Base-by-base conservation (phyloP, 2,329 filamentous ascomycete species). In the Colletotrichum tabaci region DNA sequence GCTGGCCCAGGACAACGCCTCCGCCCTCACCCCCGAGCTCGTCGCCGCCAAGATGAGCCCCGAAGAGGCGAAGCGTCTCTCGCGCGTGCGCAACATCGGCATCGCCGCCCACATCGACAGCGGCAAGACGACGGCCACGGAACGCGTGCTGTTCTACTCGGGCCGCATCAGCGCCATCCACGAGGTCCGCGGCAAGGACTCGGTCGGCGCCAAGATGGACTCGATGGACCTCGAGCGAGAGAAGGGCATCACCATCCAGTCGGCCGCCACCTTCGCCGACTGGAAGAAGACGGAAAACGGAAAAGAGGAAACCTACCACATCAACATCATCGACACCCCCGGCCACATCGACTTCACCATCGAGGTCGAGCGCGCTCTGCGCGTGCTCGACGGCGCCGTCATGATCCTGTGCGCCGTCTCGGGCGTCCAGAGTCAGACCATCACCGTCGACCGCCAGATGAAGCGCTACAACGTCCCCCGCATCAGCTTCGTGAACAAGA, bases 261-360 rank as follows among this genome's bases (percentile, higher is more conserved):
- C 96, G 76, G 96, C 96, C 13, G 96, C 96, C 30, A 99, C 96
- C 0, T 99, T 98, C 82, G 97, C 94, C 83, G 95, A 99, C 84
- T 99, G 96, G 96, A 85, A 93, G 75, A 98, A 97, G 87, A 92
- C 90, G 82, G 92, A 94, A 77, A 85, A 96, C 74, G 93, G 93
- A 75, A 90, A 93, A 79, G 94, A 98, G 63, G 91, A 97, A 83
- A 94, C 92, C 77, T 99, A 97, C 84, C 96, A 99, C 82, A 91
- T 99, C 87, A 99, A 99, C 84, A 87, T 99, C 87, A 99, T 99
- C 80, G 96, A 99, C 82, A 99, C 96, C 0, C 96, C 96, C 4
- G 96, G 96, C 53, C 96, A 99, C 84, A 98, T 99, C 79, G 96
- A 99, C 82, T 99, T 99, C 81, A 99, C 96, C 16, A 98, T 99